Percentiles rank a stretch among this genome's conserved stretches.
phyloP scores from a whole-genome alignment of 2,329 filamentous ascomycete genomes.

The Cryphonectria parasitica region DNA sequence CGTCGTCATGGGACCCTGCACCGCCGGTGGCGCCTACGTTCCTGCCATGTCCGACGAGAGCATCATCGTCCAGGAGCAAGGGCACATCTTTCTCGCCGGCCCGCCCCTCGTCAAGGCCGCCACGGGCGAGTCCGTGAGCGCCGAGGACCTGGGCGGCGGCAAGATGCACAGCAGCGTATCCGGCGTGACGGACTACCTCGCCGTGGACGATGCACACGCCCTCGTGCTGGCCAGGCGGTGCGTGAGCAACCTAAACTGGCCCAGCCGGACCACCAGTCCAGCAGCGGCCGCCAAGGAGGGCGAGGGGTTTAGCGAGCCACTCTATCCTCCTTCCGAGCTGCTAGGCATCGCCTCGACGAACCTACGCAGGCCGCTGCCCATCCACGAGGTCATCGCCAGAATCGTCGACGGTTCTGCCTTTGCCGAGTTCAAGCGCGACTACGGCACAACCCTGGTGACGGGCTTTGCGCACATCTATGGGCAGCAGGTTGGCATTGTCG shows the following conservation, averaged over 20 bases:
- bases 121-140: constrained; percentile 88
- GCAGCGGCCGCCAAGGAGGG: constrained; percentile 43
- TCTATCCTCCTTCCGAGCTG: constrained; percentile 78
- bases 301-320: constrained; percentile 65
- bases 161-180: constrained; percentile 88
- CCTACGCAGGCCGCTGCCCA: constrained; percentile 80
- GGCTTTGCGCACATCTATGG: constrained; percentile 91
- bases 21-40: constrained; percentile 92
- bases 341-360: constrained; percentile 90
- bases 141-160: constrained; percentile 89
- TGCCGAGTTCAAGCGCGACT: constrained; percentile 91
- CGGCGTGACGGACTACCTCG: constrained; percentile 93
- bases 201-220: constrained; percentile 91
- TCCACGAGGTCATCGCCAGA: constrained; percentile 39
- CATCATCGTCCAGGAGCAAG: constrained; percentile 93
- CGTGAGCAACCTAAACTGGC: constrained; percentile 89
- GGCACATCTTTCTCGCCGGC: constrained; percentile 96
- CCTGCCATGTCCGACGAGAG: constrained; percentile 97
- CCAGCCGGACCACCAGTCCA: constrained; percentile 49
- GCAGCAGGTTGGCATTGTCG: constrained; percentile 87
- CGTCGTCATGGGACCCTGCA: constrained; percentile 97
- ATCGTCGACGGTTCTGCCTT: constrained; percentile 60
- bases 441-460: constrained; percentile 86
- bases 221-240: constrained; percentile 82
- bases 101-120: constrained; percentile 95